These are phyloP conservation scores for Globisporangium takayamanum DNA, from an alignment of 352 stramenopile species.

Conservation along the genomic window DNA sequence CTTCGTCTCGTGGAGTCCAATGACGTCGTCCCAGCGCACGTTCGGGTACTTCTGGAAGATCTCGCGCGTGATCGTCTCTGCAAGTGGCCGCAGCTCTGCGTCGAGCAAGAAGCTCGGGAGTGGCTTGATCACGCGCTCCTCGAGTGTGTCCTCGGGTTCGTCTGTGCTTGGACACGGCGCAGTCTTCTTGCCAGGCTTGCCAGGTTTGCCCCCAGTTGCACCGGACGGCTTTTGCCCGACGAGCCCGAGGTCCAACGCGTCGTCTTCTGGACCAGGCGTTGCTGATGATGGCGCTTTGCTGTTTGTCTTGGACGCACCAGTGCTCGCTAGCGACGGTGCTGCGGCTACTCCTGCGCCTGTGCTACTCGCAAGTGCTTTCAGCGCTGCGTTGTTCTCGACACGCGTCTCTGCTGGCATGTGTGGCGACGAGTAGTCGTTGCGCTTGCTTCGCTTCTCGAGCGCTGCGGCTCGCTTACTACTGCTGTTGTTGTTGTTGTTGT, in stretches of 20 bases:
- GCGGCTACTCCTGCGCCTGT: constrained; percentile 7
- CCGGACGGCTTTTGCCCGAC: constrained; percentile 60
- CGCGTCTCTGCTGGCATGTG: constrained; percentile 70
- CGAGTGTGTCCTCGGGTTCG: constrained; percentile 43
- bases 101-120: constrained; percentile 84
- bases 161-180: constrained; percentile 10
- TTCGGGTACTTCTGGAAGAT: constrained; percentile 91
- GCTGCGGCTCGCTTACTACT: constrained; percentile 28
- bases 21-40: constrained; percentile 85
- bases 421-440: constrained; percentile 73
- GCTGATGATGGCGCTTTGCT: constrained; percentile 7
- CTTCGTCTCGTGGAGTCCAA: constrained; percentile 90
- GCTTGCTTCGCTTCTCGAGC: constrained; percentile 48
- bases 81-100: constrained; percentile 79
- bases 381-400: constrained; percentile 74
- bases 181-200: constrained; percentile 29
- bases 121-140: constrained; percentile 81
- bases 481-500: constrained; percentile 5
- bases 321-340: constrained; percentile 1
- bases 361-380: constrained; percentile 45
- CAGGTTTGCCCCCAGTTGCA: constrained; percentile 16
- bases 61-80: constrained; percentile 86
- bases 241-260: constrained; percentile 49
- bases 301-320: neutral
- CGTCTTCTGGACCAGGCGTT: constrained; percentile 24